These are phyloP conservation scores for Chrysoporthe deuterocubensis DNA, from an alignment of 2,329 filamentous ascomycete genomes.

Conservation along the genomic window DNA sequence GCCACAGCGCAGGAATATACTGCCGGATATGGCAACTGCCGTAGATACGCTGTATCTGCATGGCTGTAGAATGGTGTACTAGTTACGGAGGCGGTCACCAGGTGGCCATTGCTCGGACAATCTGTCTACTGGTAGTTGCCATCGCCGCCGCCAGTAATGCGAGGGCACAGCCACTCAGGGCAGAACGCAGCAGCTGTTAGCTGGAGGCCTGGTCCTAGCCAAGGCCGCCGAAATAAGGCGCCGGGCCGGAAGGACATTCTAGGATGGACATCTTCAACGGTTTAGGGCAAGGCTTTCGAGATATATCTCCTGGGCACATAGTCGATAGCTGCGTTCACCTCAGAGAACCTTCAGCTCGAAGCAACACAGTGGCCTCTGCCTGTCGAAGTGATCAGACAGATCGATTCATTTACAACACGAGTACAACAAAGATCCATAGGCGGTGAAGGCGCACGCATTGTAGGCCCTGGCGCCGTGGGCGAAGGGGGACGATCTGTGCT, in stretches of 20 bases:
- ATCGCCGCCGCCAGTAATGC: background rate
- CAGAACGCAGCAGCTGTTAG: background rate
- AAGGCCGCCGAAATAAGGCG: background rate
- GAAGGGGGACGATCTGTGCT: too few relatives aligned
- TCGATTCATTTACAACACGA: background rate
- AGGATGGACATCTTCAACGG: background rate
- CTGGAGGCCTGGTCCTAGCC: too few relatives aligned
- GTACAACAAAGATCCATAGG: too few relatives aligned
- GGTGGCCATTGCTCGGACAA: background rate
- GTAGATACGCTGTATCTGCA: too few relatives aligned
- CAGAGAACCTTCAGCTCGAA: background rate
- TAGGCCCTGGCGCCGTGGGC: too few relatives aligned
- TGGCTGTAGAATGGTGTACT: too few relatives aligned
- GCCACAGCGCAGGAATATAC: too few relatives aligned
- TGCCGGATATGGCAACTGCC: too few relatives aligned
- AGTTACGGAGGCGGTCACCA: background rate
- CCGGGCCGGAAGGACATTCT: too few relatives aligned
- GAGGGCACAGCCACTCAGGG: background rate
- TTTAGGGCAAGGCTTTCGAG: too few relatives aligned
- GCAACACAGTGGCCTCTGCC: background rate
- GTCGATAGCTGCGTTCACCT: background rate
- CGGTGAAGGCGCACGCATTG: too few relatives aligned
- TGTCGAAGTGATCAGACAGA: background rate
- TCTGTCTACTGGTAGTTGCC: background rate
- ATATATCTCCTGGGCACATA: too few relatives aligned